These are phyloP conservation scores for Geotrichum phurueaensis DNA, from an alignment of 1,139 yeast species.

Conservation along the genomic window DNA sequence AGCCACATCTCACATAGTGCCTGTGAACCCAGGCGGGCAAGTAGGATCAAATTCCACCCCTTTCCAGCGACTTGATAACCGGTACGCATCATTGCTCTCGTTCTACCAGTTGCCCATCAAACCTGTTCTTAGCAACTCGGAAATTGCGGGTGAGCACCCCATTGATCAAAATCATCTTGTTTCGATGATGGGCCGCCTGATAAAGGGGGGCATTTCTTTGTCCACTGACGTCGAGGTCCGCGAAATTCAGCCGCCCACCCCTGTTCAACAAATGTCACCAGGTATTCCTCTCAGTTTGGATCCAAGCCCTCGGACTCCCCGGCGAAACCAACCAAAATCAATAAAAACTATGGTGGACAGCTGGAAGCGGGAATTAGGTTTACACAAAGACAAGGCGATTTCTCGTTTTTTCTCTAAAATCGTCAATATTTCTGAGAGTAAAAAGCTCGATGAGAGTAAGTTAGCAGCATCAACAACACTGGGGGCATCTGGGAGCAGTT, in stretches of 20 bases:
- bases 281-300: constrained; percentile 1
- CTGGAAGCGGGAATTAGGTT: constrained; percentile 17
- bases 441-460: background rate
- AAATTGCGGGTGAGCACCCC: constrained; percentile 10
- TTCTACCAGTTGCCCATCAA: constrained; percentile 30
- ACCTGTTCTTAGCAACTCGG: constrained; percentile 25
- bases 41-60: constrained; percentile 18
- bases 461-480: background rate
- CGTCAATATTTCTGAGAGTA: background rate
- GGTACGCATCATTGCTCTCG: constrained; percentile 30
- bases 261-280: constrained; percentile 8
- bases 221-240: constrained; percentile 31
- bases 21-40: constrained; percentile 25
- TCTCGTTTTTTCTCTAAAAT: constrained; percentile 14
- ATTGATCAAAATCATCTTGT: background rate
- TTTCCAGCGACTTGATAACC: constrained; percentile 17
- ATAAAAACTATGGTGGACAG: constrained; percentile 8
- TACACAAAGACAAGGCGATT: constrained; percentile 12
- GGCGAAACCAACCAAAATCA: constrained; percentile 8
- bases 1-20: background rate
- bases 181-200: constrained; percentile 25
- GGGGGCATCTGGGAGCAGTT: background rate
- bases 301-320: background rate
- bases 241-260: constrained; percentile 23
- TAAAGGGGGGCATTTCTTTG: constrained; percentile 31